Base-by-base conservation (phyloP, 2,329 filamentous ascomycete genomes). In the Ophiostoma angusticollis region DNA sequence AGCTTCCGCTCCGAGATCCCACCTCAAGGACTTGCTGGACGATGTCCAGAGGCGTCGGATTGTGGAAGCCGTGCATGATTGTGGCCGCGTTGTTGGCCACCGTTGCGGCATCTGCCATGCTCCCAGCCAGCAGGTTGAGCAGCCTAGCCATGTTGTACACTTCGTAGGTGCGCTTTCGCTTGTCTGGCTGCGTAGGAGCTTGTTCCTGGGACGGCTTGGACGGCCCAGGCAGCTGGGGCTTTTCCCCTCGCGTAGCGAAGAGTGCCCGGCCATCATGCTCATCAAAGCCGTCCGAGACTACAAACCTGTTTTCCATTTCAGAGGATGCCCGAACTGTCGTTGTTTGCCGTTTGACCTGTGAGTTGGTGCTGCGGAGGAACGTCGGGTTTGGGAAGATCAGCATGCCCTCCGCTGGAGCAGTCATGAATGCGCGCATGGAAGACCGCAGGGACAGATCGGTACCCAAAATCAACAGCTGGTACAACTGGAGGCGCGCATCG, bases 271-370 rank as follows among this genome's bases (percentile, higher is more conserved):
- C n/a, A n/a, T n/a, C n/a, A n/a, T 42, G 40, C 53, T 60, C 42
- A 54, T 56, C 48, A 59, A 70, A 50, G 63, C 64, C 42, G 51
- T 59, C 54, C 52, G 60, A 35, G 52, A 64, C 31, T 53, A 45
- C 38, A 59, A 51, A 42, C 52, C 47, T 16, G 43, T 47, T 12
- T 48, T 52, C 41, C 49, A 58, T n/a, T n/a, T n/a, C n/a, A n/a
- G n/a, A n/a, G n/a, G n/a, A n/a, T n/a, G n/a, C n/a, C n/a, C n/a
- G n/a, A n/a, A n/a, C n/a, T n/a, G n/a, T n/a, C 7, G 9, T 19
- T 12, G n/a, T 21, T 14, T 16, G n/a, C n/a, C n/a, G n/a, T n/a
- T n/a, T n/a, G n/a, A n/a, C n/a, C n/a, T n/a, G n/a, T n/a, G n/a
- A n/a, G n/a, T n/a, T n/a, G n/a, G n/a, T n/a, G n/a, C n/a, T n/a